Conservation (phyloP, 768 basidiomycete genomes). For the Nidularia pulvinata region DNA sequence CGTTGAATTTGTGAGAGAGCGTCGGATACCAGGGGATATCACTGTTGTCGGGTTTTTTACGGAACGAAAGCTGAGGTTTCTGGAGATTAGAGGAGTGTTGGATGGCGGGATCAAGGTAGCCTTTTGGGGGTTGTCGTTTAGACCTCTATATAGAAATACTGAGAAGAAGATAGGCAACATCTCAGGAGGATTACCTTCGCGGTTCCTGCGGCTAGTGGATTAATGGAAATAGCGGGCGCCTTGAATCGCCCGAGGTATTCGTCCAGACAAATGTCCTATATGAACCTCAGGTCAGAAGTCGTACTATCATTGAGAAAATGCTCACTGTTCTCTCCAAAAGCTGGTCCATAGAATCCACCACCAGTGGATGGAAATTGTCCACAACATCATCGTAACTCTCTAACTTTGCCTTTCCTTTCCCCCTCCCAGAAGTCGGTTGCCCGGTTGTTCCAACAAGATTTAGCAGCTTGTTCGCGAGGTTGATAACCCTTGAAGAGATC, state of each 20-base stretch:
- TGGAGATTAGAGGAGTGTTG: conserved; percentile 74
- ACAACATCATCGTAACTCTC: conserved; percentile 78
- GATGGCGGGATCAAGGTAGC: conserved; percentile 56
- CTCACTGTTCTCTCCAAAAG: conserved; percentile 83
- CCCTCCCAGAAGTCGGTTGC: conserved; percentile 14
- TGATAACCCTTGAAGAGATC: conserved; percentile 65
- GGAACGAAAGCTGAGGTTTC: conserved; percentile 86
- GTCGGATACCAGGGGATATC: conserved; percentile 68
- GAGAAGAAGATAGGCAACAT: too few species aligned
- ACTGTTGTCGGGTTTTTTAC: conserved; percentile 53
- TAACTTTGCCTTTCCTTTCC: conserved; percentile 57
- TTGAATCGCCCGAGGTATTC: conserved; percentile 72
- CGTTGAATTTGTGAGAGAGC: conserved; percentile 79
- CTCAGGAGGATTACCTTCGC: too few species aligned
- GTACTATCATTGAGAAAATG: conserved; percentile 1
- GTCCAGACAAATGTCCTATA: conserved; percentile 82
- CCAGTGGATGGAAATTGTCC: conserved; percentile 75
- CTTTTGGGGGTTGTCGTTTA: conserved; percentile 17
- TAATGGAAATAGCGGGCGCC: conserved; percentile 60
- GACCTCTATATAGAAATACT: too few species aligned
- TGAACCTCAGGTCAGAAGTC: background rate
- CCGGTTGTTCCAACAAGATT: conserved; percentile 35
- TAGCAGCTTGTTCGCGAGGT: conserved; percentile 66
- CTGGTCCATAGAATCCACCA: conserved; percentile 86
- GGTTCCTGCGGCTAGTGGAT: conserved; percentile 26